Base-by-base conservation (phyloP, 1,284 basidiomycete species). In the Ceratobasidium sp. region DNA sequence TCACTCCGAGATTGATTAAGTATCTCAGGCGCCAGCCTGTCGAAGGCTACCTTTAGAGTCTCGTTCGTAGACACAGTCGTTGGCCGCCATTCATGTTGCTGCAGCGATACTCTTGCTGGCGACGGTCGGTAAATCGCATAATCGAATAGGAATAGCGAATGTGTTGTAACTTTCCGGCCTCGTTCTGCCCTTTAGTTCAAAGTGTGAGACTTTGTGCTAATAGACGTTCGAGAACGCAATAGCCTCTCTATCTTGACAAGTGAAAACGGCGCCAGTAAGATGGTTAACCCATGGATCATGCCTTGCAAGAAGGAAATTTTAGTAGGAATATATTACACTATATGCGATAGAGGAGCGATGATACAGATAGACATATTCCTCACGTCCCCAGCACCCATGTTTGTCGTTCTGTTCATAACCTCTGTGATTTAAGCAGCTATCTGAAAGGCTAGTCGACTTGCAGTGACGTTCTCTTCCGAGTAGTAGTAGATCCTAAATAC, bases 81-180 rank as follows among this genome's bases (percentile, higher is more conserved):
- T 28, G 77, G 68, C 81, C 84, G 84, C 85, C 86, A 87, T 20
- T 85, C 83, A 50, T 82, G 69, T 71, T 84, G 85, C 81, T 89
- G 88, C 20, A 85, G 86, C 0, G 87, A 86, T 1, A 89, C 84
- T 75, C 86, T 80, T 3, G 82, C 84, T 0, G 88, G 86, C 0
- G 86, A 87, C 10, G 84, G 84, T 40, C 86, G 84, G n/a, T 56
- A 82, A 20, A 85, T 82, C 71, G 86, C 82, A 0, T 89, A 87
- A 80, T 90, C 87, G 57, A 89, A 86, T 15, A 90, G 85, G 82
- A 88, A 89, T 26, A 89, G 82, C 0, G 86, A 89, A 80, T 54
- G 90, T 87, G 80, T 88, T 89, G 42, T 87, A 84, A 76, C 88
- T 85, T 0, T 88, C 89, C 0, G 86, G 85, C 73, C 85, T 85